These are phyloP conservation scores for Thermochaetoides dissita DNA, from an alignment of 2,329 filamentous ascomycete species.

Conservation along the genomic window DNA sequence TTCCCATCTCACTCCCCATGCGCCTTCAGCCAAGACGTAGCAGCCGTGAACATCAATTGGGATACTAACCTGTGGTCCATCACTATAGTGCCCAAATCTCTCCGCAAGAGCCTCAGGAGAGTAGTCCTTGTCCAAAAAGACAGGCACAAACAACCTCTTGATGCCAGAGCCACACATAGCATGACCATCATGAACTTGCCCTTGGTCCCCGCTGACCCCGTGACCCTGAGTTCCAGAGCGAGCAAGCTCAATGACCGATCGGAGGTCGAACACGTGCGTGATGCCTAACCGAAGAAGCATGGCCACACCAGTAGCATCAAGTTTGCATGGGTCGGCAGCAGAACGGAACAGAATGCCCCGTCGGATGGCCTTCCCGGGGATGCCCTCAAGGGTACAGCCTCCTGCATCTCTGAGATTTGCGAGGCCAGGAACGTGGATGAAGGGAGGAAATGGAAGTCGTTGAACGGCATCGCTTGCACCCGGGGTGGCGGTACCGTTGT, in stretches of 20 bases:
- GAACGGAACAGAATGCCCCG: conserved; percentile 49
- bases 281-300: conserved; percentile 45
- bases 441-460: conserved; percentile 29
- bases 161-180: conserved; percentile 36
- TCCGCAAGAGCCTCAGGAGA: conserved; percentile 47
- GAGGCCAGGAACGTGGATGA: conserved; percentile 40
- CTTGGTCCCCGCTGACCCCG: too few species aligned
- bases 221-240: too few species aligned
- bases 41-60: background rate
- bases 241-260: conserved; percentile 44
- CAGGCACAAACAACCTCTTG: conserved; percentile 44
- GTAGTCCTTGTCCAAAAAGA: conserved; percentile 49
- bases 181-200: conserved; percentile 19
- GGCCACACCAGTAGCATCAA: conserved; percentile 38
- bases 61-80: conserved; percentile 29
- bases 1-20: too few species aligned
- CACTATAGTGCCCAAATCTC: conserved; percentile 44
- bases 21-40: too few species aligned
- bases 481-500: background rate
- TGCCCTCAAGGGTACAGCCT: conserved; percentile 34
- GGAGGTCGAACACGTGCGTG: conserved; percentile 52
- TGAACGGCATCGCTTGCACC: too few species aligned
- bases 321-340: conserved; percentile 44
- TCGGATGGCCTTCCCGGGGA: conserved; percentile 29
- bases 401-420: conserved; percentile 57